A percentile compares a stretch with the other conserved stretches of the same genome.
Conservation (phyloP, 2,329 filamentous ascomycete species). For the Phialophora macrospora region DNA sequence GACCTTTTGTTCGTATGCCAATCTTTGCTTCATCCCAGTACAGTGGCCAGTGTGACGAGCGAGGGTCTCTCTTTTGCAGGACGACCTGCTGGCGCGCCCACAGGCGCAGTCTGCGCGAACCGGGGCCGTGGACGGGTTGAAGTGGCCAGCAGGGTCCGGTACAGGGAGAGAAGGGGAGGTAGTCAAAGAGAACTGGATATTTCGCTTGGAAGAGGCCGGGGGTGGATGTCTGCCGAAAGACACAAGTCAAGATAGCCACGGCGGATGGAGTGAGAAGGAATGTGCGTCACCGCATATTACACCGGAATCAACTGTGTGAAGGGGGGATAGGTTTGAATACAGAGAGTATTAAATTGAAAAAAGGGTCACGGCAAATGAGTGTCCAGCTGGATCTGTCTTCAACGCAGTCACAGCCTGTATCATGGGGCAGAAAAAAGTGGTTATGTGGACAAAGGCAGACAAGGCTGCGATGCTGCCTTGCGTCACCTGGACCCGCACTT, state of each 20-base stretch:
- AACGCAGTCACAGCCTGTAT: neutral
- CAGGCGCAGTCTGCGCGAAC: neutral
- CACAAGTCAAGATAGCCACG: slow-evolving; percentile 24
- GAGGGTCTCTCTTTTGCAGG: neutral
- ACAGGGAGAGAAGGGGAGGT: neutral
- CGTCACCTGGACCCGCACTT: neutral
- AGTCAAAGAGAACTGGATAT: neutral
- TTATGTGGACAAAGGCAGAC: neutral
- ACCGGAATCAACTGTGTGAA: neutral
- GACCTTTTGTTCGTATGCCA: slow-evolving; percentile 7
- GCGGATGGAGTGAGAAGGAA: slow-evolving; percentile 19
- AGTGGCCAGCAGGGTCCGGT: neutral
- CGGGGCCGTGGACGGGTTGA: neutral
- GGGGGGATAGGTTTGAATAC: neutral
- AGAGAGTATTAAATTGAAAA: neutral
- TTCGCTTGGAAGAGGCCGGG: neutral
- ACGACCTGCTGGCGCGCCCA: neutral
- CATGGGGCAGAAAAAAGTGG: neutral
- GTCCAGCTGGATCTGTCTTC: neutral
- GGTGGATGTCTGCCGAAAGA: slow-evolving; percentile 20
- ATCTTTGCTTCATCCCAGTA: slow-evolving; percentile 15
- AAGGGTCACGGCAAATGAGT: neutral
- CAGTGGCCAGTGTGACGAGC: neutral
- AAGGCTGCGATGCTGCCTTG: neutral
- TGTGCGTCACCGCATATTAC: slow-evolving; percentile 5